A percentile compares a stretch with the other conserved stretches of the same genome.
Evolutionary conservation across 2,329 filamentous ascomycete species (phyloP).

Genomic region (Talaromyces sp.): DNA sequence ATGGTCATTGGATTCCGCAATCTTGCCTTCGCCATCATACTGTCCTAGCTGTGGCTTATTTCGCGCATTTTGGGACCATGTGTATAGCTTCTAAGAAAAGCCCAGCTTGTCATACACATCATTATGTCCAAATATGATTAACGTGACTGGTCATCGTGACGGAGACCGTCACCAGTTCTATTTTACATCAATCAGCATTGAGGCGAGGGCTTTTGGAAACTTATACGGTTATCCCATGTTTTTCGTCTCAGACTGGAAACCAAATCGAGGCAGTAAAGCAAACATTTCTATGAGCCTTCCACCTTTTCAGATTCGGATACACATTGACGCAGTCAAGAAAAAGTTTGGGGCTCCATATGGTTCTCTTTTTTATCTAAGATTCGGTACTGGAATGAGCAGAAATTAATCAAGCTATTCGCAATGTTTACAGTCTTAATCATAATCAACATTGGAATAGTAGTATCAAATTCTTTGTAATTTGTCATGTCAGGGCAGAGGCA

Average conservation of each 20-base stretch:
- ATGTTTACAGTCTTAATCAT: neutral
- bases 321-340: neutral
- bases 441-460: neutral
- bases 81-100: no score
- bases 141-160: neutral
- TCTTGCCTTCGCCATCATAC: neutral
- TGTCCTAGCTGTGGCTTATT: no score
- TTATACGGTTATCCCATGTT: neutral
- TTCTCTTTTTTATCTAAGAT: neutral
- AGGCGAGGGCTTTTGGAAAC: neutral
- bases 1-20: no score
- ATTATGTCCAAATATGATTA: no score
- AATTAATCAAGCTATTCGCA: neutral
- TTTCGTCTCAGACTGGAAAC: neutral
- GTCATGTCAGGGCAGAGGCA: neutral
- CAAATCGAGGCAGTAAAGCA: neutral
- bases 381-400: neutral
- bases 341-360: neutral
- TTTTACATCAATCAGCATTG: neutral
- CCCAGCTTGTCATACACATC: no score
- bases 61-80: no score
- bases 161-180: neutral
- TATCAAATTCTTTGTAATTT: neutral
- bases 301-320: neutral
- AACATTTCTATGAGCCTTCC: neutral